Evolutionary conservation across 75 land plant species (phyloP).

Genomic region (Picea sitchensis): DNA sequence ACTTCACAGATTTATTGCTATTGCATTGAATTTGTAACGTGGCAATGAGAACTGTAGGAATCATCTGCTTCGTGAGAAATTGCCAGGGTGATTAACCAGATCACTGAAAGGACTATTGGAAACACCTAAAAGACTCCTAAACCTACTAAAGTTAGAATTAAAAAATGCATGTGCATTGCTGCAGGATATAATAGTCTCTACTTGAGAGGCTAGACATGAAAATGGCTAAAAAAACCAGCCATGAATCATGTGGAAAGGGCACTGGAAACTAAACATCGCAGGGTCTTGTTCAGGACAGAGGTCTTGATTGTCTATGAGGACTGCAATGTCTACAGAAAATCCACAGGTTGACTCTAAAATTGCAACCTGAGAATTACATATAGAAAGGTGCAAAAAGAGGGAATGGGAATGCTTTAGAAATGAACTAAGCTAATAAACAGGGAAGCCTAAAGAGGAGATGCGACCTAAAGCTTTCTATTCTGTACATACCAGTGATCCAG

Average conservation of each 20-base stretch:
- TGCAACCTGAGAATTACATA: constrained; percentile 4
- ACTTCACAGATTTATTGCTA: background rate
- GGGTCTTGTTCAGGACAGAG: constrained; percentile 10
- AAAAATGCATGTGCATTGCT: constrained; percentile 6
- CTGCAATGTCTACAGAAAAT: background rate
- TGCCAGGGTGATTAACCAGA: background rate
- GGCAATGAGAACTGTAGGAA: constrained; percentile 2
- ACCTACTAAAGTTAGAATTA: background rate
- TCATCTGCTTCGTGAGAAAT: background rate
- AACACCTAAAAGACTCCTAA: background rate
- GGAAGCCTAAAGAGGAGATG: background rate
- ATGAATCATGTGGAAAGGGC: constrained; percentile 4
- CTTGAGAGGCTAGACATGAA: background rate
- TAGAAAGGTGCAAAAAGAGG: background rate
- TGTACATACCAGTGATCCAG: background rate
- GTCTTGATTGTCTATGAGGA: background rate
- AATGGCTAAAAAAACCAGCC: constrained; percentile 6
- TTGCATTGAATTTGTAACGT: background rate
- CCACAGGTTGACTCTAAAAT: constrained; percentile 11
- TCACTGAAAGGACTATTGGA: background rate
- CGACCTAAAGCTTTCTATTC: background rate
- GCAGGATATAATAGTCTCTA: background rate
- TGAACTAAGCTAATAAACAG: background rate
- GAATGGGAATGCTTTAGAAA: background rate
- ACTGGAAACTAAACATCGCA: constrained; percentile 7